Conservation (phyloP, 2,329 filamentous ascomycete genomes). For the Basipetospora chlamydospora region DNA sequence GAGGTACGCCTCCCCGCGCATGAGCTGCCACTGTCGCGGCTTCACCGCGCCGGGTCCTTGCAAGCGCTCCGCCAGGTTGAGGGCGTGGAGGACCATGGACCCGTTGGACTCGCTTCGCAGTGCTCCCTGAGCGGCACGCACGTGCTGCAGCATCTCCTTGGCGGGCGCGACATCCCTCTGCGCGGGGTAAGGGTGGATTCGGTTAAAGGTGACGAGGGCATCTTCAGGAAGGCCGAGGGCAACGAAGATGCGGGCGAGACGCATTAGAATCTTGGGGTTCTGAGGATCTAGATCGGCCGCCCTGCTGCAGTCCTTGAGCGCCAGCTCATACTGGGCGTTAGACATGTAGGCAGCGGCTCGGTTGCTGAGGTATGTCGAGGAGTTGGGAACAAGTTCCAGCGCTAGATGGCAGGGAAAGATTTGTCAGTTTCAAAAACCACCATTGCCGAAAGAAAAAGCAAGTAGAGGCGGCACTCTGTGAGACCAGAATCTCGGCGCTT, state of each 20-base stretch:
- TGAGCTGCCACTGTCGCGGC: slow-evolving; percentile 85
- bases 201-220: slow-evolving; percentile 66
- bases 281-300: slow-evolving; percentile 72
- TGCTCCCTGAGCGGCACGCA: slow-evolving; percentile 65
- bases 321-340: slow-evolving; percentile 61
- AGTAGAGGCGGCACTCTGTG: slow-evolving; percentile 1
- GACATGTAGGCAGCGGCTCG: slow-evolving; percentile 90
- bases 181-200: slow-evolving; percentile 66
- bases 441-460: slow-evolving; percentile 7
- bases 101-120: slow-evolving; percentile 62
- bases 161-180: slow-evolving; percentile 77
- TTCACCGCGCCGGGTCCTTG: slow-evolving; percentile 62
- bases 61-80: slow-evolving; percentile 77
- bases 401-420: slow-evolving; percentile 37
- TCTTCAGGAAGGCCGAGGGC: slow-evolving; percentile 75
- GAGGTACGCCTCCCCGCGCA: slow-evolving; percentile 82
- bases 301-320: slow-evolving; percentile 72
- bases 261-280: slow-evolving; percentile 77
- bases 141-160: slow-evolving; percentile 68
- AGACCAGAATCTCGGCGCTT: too few relatives aligned
- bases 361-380: slow-evolving; percentile 85
- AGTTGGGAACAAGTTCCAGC: slow-evolving; percentile 72
- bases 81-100: slow-evolving; percentile 81
- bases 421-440: slow-evolving; percentile 4
- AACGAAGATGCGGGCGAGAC: slow-evolving; percentile 81